Conservation (phyloP, 139 green algal species). For the Yamagishiella unicocca region DNA sequence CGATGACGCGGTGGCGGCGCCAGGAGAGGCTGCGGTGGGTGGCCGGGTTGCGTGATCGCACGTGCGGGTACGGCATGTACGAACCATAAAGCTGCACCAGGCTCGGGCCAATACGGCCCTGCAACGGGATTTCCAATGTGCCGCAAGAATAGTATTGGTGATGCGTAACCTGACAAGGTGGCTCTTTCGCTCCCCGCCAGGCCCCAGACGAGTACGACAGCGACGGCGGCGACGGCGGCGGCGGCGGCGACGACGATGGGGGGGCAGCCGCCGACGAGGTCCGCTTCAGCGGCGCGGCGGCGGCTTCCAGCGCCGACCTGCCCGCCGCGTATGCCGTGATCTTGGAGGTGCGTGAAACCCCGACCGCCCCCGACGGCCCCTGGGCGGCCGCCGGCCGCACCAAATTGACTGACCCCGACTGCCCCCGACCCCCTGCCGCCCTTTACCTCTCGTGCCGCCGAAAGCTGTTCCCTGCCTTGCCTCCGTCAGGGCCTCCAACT, state of each 20-base stretch:
- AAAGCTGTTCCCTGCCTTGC: background rate
- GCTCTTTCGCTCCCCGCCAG: background rate
- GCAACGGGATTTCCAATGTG: no score
- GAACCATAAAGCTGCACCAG: no score
- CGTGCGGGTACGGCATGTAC: no score
- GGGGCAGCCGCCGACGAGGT: background rate
- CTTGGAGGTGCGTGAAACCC: conserved; percentile 28
- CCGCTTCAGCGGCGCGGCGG: conserved; percentile 14
- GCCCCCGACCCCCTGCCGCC: no score
- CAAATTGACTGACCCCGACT: no score
- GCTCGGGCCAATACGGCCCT: no score
- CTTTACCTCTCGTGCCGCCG: no score
- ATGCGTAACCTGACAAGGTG: no score
- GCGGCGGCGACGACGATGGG: background rate
- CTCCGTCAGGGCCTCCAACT: conserved; percentile 35
- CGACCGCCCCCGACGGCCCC: no score
- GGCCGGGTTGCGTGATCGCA: no score
- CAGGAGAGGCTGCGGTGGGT: background rate
- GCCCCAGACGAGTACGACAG: background rate
- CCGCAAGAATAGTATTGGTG: no score
- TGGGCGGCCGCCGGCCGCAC: no score
- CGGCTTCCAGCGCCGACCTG: background rate
- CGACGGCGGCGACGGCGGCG: background rate
- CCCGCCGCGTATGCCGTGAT: conserved; percentile 25
- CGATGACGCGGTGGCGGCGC: background rate